phyloP scores from a whole-genome alignment of 306 rosid genomes.

The Quillaja saponaria region DNA sequence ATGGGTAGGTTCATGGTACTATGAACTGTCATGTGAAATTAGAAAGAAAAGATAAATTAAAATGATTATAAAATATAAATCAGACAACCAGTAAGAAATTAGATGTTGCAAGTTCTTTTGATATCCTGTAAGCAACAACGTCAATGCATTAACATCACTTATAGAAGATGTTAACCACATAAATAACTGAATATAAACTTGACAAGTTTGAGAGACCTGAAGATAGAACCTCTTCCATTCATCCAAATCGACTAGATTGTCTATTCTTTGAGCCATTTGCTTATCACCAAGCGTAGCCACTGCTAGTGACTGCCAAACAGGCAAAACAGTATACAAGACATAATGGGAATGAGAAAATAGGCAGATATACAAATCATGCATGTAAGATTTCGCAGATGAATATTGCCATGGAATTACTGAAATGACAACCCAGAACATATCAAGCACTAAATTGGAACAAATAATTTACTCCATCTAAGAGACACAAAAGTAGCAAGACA shows the following conservation, averaged over 20 bases:
- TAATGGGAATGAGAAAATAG: conserved; percentile 19
- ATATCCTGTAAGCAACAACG: no score
- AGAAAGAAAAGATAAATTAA: no score
- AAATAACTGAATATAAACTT: conserved; percentile 15
- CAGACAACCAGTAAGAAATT: no score
- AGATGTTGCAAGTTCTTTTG: no score
- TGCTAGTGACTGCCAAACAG: conserved; percentile 72
- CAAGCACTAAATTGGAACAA: background rate
- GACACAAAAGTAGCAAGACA: conserved; percentile 24
- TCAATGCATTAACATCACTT: no score
- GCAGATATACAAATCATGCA: conserved; percentile 11
- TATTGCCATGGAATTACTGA: conserved; percentile 13
- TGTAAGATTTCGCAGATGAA: conserved; percentile 26
- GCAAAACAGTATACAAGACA: conserved; percentile 13
- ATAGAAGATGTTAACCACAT: conserved; percentile 4
- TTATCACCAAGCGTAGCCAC: conserved; percentile 92
- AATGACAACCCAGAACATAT: conserved; percentile 9
- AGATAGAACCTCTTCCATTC: conserved; percentile 91
- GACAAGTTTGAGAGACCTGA: conserved; percentile 60
- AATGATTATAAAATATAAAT: no score
- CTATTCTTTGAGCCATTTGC: conserved; percentile 94
- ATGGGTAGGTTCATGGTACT: no score
- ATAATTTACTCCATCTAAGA: conserved; percentile 16
- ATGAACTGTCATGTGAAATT: no score
- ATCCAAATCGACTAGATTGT: conserved; percentile 77